phyloP scores from a whole-genome alignment of 2,329 filamentous ascomycete species.

The Beauveria sp. region DNA sequence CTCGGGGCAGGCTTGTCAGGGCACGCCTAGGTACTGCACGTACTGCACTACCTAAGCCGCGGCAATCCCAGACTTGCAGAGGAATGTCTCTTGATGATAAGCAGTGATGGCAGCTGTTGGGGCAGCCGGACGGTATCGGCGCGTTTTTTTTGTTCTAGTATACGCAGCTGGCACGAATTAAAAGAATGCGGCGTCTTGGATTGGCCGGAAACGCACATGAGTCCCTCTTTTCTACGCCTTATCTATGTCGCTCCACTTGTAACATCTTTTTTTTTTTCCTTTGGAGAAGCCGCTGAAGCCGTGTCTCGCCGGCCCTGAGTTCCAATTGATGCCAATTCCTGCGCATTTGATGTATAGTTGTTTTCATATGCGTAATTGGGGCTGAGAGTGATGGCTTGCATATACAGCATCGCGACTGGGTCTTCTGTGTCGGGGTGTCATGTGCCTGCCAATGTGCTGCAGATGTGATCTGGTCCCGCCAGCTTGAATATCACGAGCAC shows the following conservation, averaged over 20 bases:
- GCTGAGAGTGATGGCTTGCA: not conserved
- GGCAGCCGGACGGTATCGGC: conserved; percentile 5
- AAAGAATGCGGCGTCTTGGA: not conserved
- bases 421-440: not conserved
- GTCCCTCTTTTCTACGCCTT: not conserved
- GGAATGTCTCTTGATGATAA: not conserved
- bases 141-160: not conserved
- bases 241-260: conserved; percentile 1
- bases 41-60: not conserved
- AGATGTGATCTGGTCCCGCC: not conserved
- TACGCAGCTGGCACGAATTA: not conserved
- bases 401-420: not conserved
- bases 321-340: not conserved
- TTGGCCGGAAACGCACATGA: not conserved
- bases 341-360: not conserved
- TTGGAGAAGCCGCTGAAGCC: not conserved
- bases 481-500: not conserved
- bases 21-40: not conserved
- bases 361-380: not conserved
- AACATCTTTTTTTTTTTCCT: not conserved
- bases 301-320: not conserved
- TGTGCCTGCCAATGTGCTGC: not conserved
- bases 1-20: no score
- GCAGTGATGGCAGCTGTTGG: not conserved
- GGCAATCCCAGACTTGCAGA: not conserved